phyloP scores from a whole-genome alignment of 2,329 filamentous ascomycete species.

The Harringtonia lauricola region DNA sequence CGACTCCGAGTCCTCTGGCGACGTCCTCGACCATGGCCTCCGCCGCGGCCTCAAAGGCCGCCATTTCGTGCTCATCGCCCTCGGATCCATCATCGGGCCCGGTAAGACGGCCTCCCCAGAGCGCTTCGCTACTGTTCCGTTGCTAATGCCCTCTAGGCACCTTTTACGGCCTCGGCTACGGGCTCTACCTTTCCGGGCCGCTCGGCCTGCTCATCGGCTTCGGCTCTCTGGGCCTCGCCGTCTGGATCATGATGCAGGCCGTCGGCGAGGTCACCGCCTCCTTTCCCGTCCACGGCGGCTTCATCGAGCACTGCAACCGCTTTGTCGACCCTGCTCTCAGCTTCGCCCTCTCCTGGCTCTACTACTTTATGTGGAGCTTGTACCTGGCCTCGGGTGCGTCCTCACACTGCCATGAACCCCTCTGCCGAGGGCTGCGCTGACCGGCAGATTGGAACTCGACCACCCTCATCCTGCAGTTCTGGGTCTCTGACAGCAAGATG shows the following conservation, averaged over 20 bases:
- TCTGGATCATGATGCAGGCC: background rate
- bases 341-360: background rate
- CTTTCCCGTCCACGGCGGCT: background rate
- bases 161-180: background rate
- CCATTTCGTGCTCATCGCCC: background rate
- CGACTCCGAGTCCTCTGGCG: too few species aligned
- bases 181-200: background rate
- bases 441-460: slow-evolving; percentile 10
- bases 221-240: background rate
- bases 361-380: background rate
- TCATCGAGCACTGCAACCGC: background rate
- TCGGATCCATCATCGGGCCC: background rate
- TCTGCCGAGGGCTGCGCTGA: too few species aligned
- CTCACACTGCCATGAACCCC: background rate
- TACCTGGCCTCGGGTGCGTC: background rate
- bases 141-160: too few species aligned
- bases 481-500: slow-evolving; percentile 28
- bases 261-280: background rate
- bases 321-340: background rate
- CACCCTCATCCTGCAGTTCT: slow-evolving; percentile 22
- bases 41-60: background rate
- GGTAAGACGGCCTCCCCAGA: too few species aligned
- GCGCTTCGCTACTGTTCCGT: too few species aligned
- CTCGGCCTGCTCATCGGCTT: background rate
- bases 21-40: background rate